A percentile compares a stretch with the other conserved stretches of the same genome.
Evolutionary conservation across 768 basidiomycete genomes (phyloP).

Genomic region (Glaciozyma martinii): DNA sequence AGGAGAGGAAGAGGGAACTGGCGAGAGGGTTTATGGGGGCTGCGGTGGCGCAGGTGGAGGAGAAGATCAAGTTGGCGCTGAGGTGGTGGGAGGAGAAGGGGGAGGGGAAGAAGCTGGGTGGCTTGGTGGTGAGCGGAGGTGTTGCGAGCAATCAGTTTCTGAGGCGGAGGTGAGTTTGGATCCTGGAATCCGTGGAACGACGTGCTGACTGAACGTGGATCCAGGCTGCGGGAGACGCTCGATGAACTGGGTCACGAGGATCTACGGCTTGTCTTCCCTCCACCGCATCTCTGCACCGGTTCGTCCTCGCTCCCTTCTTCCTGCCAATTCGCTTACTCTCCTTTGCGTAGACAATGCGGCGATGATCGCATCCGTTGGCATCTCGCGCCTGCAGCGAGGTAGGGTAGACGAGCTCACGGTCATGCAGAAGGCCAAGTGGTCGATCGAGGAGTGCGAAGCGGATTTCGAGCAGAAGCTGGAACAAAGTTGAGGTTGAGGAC

Average conservation of each 20-base stretch:
- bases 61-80: conserved; percentile 57
- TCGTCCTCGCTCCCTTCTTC: conserved; percentile 16
- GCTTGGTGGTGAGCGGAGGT: conserved; percentile 80
- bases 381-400: conserved; percentile 68
- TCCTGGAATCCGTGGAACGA: no score
- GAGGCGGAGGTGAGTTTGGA: conserved; percentile 50
- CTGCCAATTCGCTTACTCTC: not conserved
- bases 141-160: conserved; percentile 79
- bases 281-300: conserved; percentile 73
- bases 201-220: conserved; percentile 15
- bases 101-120: conserved; percentile 42
- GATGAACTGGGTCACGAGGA: conserved; percentile 32
- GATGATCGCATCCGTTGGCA: conserved; percentile 91
- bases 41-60: conserved; percentile 62
- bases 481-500: not conserved
- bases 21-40: conserved; percentile 65
- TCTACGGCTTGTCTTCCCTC: conserved; percentile 60
- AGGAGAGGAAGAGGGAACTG: conserved; percentile 41
- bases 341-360: conserved; percentile 76
- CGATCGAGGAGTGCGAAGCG: conserved; percentile 51
- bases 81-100: conserved; percentile 38
- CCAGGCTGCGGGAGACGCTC: conserved; percentile 34
- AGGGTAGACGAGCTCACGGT: conserved; percentile 42
- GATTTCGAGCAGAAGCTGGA: conserved; percentile 11
- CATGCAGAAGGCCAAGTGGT: conserved; percentile 58